A percentile compares a stretch with the other conserved stretches of the same genome.
Conservation (phyloP, 2,329 filamentous ascomycete species). For the Ophioceras dolichostomum region DNA sequence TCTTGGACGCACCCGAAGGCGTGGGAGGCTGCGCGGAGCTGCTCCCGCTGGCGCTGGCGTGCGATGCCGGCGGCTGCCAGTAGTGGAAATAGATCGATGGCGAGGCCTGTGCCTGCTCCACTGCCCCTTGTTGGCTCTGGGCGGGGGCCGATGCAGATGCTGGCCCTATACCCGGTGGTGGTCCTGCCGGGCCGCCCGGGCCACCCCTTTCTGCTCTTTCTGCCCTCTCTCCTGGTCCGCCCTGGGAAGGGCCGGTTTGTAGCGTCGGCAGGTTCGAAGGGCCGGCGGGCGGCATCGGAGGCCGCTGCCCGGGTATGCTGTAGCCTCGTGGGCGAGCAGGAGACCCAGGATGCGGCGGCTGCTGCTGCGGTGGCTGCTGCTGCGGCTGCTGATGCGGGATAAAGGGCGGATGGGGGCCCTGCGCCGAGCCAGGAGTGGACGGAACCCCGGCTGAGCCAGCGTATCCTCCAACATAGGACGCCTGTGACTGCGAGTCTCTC, state of each 20-base stretch:
- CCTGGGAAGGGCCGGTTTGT: conserved; percentile 30
- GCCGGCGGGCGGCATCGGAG: conserved; percentile 23
- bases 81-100: conserved; percentile 83
- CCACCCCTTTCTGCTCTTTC: conserved; percentile 18
- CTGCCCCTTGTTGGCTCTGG: conserved; percentile 10
- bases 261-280: conserved; percentile 28
- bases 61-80: conserved; percentile 71
- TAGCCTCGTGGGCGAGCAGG: conserved; percentile 37
- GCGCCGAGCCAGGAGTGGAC: conserved; percentile 28
- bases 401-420: conserved; percentile 26
- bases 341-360: conserved; percentile 30
- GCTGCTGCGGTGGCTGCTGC: conserved; percentile 30
- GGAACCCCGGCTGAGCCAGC: conserved; percentile 25
- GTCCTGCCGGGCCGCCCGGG: too few relatives aligned
- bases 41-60: conserved; percentile 40
- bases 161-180: too few relatives aligned
- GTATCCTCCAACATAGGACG: conserved; percentile 30
- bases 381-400: conserved; percentile 24
- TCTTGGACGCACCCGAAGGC: conserved; percentile 59
- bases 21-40: conserved; percentile 56
- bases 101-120: conserved; percentile 48
- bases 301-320: conserved; percentile 27
- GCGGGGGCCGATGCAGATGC: conserved; percentile 41
- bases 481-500: conserved; percentile 35
- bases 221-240: conserved; percentile 21